A percentile compares a stretch with the other conserved stretches of the same genome.
Evolutionary conservation across 1,139 yeast species (phyloP).

Genomic region (Scheffersomyces cryptocercus): DNA sequence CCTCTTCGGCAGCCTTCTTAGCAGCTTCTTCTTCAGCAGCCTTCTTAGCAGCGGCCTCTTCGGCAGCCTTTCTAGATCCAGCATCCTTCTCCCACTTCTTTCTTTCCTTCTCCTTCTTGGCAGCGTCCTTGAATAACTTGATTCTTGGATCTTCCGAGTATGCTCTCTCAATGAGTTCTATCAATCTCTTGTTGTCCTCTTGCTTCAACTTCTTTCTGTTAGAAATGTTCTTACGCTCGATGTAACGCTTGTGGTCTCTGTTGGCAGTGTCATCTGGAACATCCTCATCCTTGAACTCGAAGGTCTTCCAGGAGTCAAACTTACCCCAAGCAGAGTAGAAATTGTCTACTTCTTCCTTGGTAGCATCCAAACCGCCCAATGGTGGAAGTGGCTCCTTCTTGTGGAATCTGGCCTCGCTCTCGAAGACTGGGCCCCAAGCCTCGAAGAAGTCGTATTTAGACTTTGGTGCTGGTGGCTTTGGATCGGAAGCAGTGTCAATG

Average conservation of each 20-base stretch:
- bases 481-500: constrained; percentile 87
- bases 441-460: constrained; percentile 76
- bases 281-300: constrained; percentile 97
- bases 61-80: constrained; percentile 94
- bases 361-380: constrained; percentile 66
- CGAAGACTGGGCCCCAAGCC: constrained; percentile 93
- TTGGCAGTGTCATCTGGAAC: constrained; percentile 99
- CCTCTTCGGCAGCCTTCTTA: constrained; percentile 75
- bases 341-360: constrained; percentile 82
- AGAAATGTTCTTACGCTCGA: constrained; percentile 95
- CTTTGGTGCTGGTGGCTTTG: constrained; percentile 72
- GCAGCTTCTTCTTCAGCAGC: constrained; percentile 83
- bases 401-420: constrained; percentile 87
- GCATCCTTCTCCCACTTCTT: constrained; percentile 98
- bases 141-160: constrained; percentile 92
- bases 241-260: constrained; percentile 98
- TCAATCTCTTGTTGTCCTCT: constrained; percentile 90
- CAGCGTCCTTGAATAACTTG: constrained; percentile 87
- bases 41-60: constrained; percentile 75
- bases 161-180: constrained; percentile 87
- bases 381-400: constrained; percentile 85
- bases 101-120: constrained; percentile 92
- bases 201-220: constrained; percentile 97
- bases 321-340: constrained; percentile 93
- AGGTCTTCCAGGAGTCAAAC: constrained; percentile 98